Evolutionary conservation across 352 stramenopile genomes (phyloP).

Genomic region (Pythium apleroticum): DNA sequence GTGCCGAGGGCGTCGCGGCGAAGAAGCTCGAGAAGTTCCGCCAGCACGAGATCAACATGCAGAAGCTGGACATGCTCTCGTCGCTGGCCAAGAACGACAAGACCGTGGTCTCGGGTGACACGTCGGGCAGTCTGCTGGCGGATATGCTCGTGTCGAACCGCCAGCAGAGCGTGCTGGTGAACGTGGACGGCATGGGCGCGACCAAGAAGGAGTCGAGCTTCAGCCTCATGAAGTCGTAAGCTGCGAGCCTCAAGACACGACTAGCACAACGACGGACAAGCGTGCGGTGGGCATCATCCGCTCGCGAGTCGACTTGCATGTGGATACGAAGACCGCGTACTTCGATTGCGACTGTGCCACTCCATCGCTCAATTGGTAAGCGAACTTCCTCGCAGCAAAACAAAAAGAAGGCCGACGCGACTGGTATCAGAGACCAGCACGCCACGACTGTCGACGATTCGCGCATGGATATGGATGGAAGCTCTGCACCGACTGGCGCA

Average conservation of each 20-base stretch:
- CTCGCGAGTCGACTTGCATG: not conserved
- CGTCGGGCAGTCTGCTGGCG: conserved; percentile 27
- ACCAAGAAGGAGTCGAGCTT: conserved; percentile 28
- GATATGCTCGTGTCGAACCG: conserved; percentile 38
- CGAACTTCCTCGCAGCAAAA: not conserved
- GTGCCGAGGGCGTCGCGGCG: conserved; percentile 30
- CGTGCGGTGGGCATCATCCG: not conserved
- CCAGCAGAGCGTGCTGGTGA: conserved; percentile 34
- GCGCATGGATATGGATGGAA: conserved; percentile 4
- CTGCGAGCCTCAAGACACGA: not conserved
- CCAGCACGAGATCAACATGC: conserved; percentile 31
- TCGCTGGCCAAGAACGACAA: conserved; percentile 32
- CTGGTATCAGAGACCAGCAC: not conserved
- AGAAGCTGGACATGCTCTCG: conserved; percentile 29
- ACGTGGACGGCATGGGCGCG: conserved; percentile 26
- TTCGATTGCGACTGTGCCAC: not conserved
- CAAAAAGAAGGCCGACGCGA: conserved; percentile 1
- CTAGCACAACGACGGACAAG: not conserved
- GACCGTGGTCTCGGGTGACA: conserved; percentile 28
- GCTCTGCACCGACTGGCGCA: not conserved
- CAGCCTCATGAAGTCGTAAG: conserved; percentile 32
- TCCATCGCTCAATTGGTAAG: conserved; percentile 26
- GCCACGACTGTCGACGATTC: not conserved
- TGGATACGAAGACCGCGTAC: not conserved
- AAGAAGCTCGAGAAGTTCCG: conserved; percentile 36